phyloP scores from a whole-genome alignment of 257 asterid species.

The Solanum megistacrolobum region DNA sequence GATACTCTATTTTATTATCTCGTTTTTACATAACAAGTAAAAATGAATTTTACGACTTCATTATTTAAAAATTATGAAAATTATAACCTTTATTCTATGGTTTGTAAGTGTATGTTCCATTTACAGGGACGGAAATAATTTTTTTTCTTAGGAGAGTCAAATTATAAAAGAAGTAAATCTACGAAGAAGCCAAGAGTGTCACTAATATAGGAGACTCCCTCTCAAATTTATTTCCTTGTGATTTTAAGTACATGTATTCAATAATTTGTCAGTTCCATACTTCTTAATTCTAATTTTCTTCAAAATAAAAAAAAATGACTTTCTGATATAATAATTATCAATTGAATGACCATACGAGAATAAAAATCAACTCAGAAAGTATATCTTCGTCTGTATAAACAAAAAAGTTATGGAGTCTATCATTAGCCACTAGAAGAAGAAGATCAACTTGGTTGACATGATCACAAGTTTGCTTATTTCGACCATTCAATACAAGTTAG shows the following conservation, averaged over 20 bases:
- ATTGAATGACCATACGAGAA: neutral
- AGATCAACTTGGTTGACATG: neutral
- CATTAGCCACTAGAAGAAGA: neutral
- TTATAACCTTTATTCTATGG: neutral
- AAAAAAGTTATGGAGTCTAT: neutral
- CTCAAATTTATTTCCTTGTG: neutral
- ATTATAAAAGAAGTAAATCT: no score
- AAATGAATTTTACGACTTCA: neutral
- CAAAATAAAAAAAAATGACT: neutral
- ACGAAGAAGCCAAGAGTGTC: neutral
- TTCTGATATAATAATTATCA: no score
- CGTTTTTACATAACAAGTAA: neutral
- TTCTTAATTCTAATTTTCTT: no score
- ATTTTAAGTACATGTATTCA: no score
- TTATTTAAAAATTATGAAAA: neutral
- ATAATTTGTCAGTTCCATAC: no score
- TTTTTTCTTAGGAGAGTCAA: no score
- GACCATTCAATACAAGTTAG: constrained; percentile 4
- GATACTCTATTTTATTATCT: neutral
- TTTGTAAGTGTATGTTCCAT: neutral
- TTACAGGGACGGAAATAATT: neutral
- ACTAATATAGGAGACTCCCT: neutral
- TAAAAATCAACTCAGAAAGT: neutral
- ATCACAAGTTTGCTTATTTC: constrained; percentile 18
- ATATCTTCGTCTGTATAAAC: neutral